Base-by-base conservation (phyloP, 257 asterid species). In the Apocynum venetum region DNA sequence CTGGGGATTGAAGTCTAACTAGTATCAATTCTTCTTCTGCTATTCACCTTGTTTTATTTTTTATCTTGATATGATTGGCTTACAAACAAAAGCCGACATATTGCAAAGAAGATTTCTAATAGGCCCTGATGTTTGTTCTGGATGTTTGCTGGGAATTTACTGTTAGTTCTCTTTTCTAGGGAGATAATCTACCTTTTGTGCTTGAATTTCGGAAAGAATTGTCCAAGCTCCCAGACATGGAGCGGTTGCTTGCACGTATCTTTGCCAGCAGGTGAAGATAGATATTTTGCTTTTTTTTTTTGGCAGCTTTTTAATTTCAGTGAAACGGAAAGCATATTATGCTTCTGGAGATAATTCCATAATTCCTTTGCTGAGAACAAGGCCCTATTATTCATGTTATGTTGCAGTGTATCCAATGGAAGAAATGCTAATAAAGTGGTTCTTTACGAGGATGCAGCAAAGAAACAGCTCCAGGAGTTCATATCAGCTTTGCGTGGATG, bases 181-280 rank as follows among this genome's bases (percentile, higher is more conserved):
- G 94, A 80, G 80, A 71, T 55, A 89, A 91, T 84, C 86, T 72
- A 76, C 89, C 93, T 76, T 67, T 79, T 72, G 97, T 86, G 69
- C 91, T 91, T 79, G 89, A 86, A 86, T 95, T 95, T 77, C 87
- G 98, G 83, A 95, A 90, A 83, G 97, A 95, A 86, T 66, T 95
- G 79, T 87, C 92, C 77, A 87, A 84, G 86, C 93, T 95, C 72
- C 98, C 97, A 0, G 99, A 95, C 81, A 90, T 95, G 97, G 99
- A 95, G 78, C 91, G 98, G 74, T 84, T 90, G 87, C 93, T 95
- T 82, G 96, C 99, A 40, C 97, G 94, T 76, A 83, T 91, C 78
- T 95, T 93, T 81, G 86, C 97, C 77, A 84, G 87, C 91, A 90
- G 99, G 99, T 93, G 82, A 83, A 80, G 80, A 74, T 84, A 17